phyloP scores from a whole-genome alignment of 805 yeast species.

The Wickerhamiella alocasiicola region DNA sequence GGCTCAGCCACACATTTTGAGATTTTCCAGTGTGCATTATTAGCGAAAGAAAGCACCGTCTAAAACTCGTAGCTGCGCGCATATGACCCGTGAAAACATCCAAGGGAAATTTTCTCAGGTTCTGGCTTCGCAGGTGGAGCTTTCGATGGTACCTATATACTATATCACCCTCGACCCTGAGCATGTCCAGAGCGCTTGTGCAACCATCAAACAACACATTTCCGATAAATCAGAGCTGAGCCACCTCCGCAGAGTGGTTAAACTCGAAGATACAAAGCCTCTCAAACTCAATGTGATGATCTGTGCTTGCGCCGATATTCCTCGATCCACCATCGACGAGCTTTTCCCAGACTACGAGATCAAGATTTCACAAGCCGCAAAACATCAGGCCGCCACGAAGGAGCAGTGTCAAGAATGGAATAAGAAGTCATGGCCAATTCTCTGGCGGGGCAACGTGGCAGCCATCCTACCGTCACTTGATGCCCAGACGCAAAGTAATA shows the following conservation, averaged over 20 bases:
- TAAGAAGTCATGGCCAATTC: conserved; percentile 62
- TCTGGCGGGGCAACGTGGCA: conserved; percentile 85
- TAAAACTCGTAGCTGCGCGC: no score
- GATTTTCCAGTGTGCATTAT: no score
- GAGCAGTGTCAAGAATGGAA: conserved; percentile 62
- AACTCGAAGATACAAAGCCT: conserved; percentile 14
- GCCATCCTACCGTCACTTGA: conserved; percentile 35
- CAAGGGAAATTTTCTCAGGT: conserved; percentile 13
- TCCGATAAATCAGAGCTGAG: conserved; percentile 24
- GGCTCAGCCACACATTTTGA: no score
- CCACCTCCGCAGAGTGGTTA: conserved; percentile 29
- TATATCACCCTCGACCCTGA: conserved; percentile 15
- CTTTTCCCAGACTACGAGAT: conserved; percentile 12
- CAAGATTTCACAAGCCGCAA: conserved; percentile 37
- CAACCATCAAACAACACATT: conserved; percentile 21
- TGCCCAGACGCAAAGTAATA: conserved; percentile 36
- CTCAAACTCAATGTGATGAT: conserved; percentile 7
- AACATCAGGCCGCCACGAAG: conserved; percentile 53
- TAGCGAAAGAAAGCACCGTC: no score
- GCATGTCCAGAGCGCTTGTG: conserved; percentile 14
- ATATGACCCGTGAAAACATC: conserved; percentile 7
- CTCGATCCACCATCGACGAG: not conserved
- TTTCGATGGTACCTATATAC: conserved; percentile 17
- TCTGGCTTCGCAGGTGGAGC: conserved; percentile 1
- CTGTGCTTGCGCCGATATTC: conserved; percentile 14